Evolutionary conservation across 768 basidiomycete genomes (phyloP).

Genomic region (Fistulinella prunicolor): DNA sequence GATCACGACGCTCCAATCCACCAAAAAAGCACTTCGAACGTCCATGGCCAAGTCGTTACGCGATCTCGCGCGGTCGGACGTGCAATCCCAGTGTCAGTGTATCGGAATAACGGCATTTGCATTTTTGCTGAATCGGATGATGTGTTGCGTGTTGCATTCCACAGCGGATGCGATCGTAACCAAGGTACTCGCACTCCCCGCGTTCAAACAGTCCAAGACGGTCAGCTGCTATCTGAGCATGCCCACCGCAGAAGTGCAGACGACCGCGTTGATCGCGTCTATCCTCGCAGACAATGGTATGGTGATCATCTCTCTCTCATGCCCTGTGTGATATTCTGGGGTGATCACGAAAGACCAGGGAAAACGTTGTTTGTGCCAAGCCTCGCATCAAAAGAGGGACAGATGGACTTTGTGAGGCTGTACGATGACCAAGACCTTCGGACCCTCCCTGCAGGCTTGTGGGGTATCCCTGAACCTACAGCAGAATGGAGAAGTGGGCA

Average conservation of each 20-base stretch:
- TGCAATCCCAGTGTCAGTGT: conserved; percentile 63
- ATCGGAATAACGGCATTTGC: neutral
- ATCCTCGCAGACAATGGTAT: conserved; percentile 54
- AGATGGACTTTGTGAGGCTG: conserved; percentile 67
- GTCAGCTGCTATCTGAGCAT: conserved; percentile 81
- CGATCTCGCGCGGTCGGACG: conserved; percentile 39
- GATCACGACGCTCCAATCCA: conserved; percentile 26
- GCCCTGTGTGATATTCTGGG: too few species aligned
- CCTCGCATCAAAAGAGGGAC: conserved; percentile 42
- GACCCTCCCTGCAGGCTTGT: conserved; percentile 55
- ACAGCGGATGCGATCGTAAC: conserved; percentile 38
- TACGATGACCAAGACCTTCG: conserved; percentile 57
- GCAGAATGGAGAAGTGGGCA: conserved; percentile 38
- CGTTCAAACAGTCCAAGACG: conserved; percentile 46
- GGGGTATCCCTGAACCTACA: conserved; percentile 75
- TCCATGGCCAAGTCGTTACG: conserved; percentile 44
- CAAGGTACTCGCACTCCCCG: conserved; percentile 48
- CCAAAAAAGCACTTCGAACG: conserved; percentile 59
- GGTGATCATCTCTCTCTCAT: conserved; percentile 10
- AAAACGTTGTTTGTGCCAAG: conserved; percentile 72
- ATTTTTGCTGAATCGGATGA: neutral
- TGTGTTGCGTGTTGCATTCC: neutral
- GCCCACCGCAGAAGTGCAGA: conserved; percentile 69
- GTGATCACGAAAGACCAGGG: conserved; percentile 34
- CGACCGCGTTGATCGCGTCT: conserved; percentile 45